Evolutionary conservation across 1,139 yeast genomes (phyloP).

Genomic region (Protomyces macrosporus): DNA sequence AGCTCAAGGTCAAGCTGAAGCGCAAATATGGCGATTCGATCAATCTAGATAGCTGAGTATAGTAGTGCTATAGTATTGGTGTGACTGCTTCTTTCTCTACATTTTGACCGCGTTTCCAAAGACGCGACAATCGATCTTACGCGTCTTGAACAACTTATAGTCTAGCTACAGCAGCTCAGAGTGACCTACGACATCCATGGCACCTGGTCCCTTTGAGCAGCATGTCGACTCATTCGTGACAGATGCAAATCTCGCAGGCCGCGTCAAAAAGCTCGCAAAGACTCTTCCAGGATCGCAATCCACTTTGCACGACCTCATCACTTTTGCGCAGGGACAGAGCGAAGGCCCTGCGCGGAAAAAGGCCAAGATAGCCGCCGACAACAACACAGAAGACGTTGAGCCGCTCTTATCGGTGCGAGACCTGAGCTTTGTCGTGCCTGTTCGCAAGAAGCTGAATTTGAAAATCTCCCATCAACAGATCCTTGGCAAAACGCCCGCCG

Average conservation of each 20-base stretch:
- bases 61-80: neutral
- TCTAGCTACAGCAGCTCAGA: neutral
- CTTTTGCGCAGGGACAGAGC: neutral
- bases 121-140: neutral
- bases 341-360: neutral
- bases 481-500: slow-evolving; percentile 25
- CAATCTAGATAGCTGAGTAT: slow-evolving; percentile 54
- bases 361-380: neutral
- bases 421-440: slow-evolving; percentile 36
- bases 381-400: neutral
- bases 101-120: neutral
- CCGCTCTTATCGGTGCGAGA: slow-evolving; percentile 26
- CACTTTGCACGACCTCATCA: neutral
- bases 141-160: neutral
- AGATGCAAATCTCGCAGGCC: neutral
- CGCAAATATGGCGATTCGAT: slow-evolving; percentile 87
- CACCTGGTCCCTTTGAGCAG: neutral
- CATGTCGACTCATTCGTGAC: neutral
- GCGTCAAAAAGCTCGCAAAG: neutral
- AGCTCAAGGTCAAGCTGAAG: slow-evolving; percentile 67
- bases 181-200: neutral
- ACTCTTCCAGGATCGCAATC: neutral
- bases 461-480: slow-evolving; percentile 31
- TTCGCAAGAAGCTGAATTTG: slow-evolving; percentile 36
- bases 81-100: neutral